phyloP scores from a whole-genome alignment of 805 yeast species.

The Blastobotrys terrestris region DNA sequence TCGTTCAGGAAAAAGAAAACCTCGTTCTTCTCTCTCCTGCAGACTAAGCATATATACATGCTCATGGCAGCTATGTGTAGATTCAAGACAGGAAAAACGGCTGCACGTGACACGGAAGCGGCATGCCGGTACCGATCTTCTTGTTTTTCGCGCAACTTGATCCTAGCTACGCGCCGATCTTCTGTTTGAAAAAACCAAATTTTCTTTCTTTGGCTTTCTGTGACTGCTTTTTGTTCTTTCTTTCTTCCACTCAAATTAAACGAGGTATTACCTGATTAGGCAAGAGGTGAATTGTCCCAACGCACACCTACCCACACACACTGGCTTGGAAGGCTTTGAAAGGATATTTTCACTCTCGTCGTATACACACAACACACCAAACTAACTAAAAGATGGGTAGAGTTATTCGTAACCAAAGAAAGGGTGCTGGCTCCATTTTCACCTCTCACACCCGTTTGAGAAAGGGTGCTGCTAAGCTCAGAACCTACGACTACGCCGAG shows the following conservation, averaged over 20 bases:
- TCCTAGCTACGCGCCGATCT: too few species aligned
- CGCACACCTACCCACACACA: background rate
- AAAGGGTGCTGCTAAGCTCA: conserved; percentile 99
- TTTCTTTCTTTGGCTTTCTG: background rate
- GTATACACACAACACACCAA: background rate
- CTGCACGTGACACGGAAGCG: too few species aligned
- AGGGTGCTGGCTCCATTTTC: conserved; percentile 99
- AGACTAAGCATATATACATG: too few species aligned
- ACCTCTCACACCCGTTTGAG: conserved; percentile 99
- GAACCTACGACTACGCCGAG: conserved; percentile 98
- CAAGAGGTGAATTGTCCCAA: background rate
- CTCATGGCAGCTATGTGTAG: too few species aligned
- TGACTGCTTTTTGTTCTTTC: conserved; percentile 5
- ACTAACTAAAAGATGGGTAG: conserved; percentile 31
- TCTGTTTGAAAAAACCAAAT: too few species aligned
- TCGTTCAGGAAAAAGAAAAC: too few species aligned
- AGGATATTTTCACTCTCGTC: background rate
- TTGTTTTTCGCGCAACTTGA: too few species aligned
- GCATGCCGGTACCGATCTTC: too few species aligned
- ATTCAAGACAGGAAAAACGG: too few species aligned
- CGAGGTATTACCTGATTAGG: background rate
- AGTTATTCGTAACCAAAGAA: conserved; percentile 99
- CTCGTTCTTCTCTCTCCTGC: too few species aligned
- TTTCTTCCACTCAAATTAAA: too few species aligned
- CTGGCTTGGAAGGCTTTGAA: background rate